A percentile compares a stretch with the other conserved stretches of the same genome.
These are phyloP conservation scores for Ustilago curta DNA, from an alignment of 1,284 basidiomycete genomes.

Conservation along the genomic window DNA sequence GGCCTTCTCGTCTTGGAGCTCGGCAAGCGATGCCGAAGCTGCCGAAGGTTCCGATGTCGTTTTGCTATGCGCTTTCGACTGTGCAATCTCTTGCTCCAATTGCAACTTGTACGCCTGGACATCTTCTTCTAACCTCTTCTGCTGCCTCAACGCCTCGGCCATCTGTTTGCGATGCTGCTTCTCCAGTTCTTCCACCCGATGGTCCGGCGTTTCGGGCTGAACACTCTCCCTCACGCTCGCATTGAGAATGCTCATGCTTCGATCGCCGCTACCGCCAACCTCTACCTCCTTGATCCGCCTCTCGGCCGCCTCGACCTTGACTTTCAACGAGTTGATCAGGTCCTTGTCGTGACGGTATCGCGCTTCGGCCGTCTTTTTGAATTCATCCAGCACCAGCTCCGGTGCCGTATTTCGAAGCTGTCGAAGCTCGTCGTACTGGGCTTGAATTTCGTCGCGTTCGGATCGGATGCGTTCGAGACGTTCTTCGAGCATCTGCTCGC, in stretches of 20 bases:
- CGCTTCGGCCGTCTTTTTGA: conserved; percentile 56
- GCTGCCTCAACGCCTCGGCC: conserved; percentile 23
- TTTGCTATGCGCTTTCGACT: conserved; percentile 26
- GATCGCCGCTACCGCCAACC: conserved; percentile 20
- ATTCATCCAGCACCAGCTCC: conserved; percentile 58
- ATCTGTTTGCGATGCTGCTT: conserved; percentile 36
- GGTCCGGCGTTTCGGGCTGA: conserved; percentile 19
- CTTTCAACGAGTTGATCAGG: conserved; percentile 47
- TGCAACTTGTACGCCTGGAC: conserved; percentile 42
- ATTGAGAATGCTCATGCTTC: conserved; percentile 45
- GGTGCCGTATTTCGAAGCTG: conserved; percentile 54
- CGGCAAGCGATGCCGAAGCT: conserved; percentile 20
- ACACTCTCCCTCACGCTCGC: conserved; percentile 38
- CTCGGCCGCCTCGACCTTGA: conserved; percentile 48
- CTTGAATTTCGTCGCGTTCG: conserved; percentile 62
- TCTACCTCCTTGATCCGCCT: conserved; percentile 32
- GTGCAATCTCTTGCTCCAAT: conserved; percentile 49
- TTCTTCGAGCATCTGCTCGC: conserved; percentile 55
- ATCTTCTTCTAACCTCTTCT: conserved; percentile 44
- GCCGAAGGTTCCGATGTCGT: conserved; percentile 1
- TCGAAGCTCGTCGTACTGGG: conserved; percentile 64
- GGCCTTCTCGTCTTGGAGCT: conserved; percentile 55
- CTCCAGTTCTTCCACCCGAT: conserved; percentile 30
- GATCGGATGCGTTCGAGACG: conserved; percentile 35
- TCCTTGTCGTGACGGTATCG: conserved; percentile 53